Evolutionary conservation across 306 rosid species (phyloP).

Genomic region (Prunus campanulata): DNA sequence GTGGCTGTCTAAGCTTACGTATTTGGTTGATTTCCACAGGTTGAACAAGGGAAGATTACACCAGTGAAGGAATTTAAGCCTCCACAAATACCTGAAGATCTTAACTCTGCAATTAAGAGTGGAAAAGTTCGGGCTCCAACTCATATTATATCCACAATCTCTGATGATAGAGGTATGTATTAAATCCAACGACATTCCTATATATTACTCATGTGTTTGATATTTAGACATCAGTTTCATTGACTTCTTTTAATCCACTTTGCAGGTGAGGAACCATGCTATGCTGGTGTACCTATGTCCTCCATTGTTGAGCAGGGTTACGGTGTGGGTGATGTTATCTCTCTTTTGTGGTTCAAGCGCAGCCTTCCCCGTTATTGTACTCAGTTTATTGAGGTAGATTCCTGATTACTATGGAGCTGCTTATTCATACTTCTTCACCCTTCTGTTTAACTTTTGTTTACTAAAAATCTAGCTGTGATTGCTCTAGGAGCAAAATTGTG

Average conservation of each 20-base stretch:
- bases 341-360: conserved; percentile 97
- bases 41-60: conserved; percentile 64
- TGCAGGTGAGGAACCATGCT: conserved; percentile 97
- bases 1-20: background rate
- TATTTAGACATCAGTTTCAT: conserved; percentile 19
- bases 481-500: background rate
- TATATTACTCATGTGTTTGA: background rate
- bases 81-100: conserved; percentile 97
- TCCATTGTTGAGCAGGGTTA: conserved; percentile 87
- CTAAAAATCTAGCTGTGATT: background rate
- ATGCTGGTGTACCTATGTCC: conserved; percentile 99
- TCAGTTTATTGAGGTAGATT: conserved; percentile 82
- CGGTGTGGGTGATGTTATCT: conserved; percentile 96
- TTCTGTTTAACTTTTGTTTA: background rate
- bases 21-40: conserved; percentile 40
- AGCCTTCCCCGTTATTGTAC: conserved; percentile 98
- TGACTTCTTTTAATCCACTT: conserved; percentile 27
- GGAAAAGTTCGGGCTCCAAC: conserved; percentile 99
- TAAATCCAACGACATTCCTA: conserved; percentile 9
- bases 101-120: conserved; percentile 76
- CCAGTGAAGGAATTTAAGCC: conserved; percentile 83
- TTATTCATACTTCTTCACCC: background rate
- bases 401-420: conserved; percentile 17
- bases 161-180: conserved; percentile 89
- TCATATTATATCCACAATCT: conserved; percentile 94